Evolutionary conservation across 164 flowering plant species (phyloP).

Genomic region (Saururus chinensis): DNA sequence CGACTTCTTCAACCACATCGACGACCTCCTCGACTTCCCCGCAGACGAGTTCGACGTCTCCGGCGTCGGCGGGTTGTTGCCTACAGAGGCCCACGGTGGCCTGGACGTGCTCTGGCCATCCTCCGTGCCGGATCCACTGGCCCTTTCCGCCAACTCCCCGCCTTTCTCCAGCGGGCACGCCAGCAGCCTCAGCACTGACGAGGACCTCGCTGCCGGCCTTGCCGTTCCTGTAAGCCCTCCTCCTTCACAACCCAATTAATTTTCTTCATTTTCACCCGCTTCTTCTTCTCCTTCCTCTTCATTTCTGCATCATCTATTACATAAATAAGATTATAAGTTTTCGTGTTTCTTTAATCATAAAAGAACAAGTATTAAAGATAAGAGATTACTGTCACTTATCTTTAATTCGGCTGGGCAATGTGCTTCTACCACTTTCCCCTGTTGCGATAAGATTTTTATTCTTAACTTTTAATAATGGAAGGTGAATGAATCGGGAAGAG

Average conservation of each 20-base stretch:
- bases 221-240: constrained; percentile 46
- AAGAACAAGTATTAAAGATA: too few species aligned
- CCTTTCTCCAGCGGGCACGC: constrained; percentile 13
- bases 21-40: constrained; percentile 81
- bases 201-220: constrained; percentile 28
- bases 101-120: constrained; percentile 2
- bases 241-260: background rate
- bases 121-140: constrained; percentile 1
- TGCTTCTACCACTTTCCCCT: too few species aligned
- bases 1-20: constrained; percentile 78
- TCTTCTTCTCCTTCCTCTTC: too few species aligned
- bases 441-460: too few species aligned
- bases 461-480: too few species aligned
- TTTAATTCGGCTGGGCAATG: too few species aligned
- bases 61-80: background rate
- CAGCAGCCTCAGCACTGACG: constrained; percentile 4
- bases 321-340: too few species aligned
- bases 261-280: background rate
- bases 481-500: too few species aligned
- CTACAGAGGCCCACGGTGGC: background rate
- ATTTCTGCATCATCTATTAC: too few species aligned
- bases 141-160: constrained; percentile 3
- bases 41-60: constrained; percentile 24
- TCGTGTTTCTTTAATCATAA: too few species aligned
- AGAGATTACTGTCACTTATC: too few species aligned